Conservation (phyloP, 345 rosid species). For the Gossypium rotundifolium region DNA sequence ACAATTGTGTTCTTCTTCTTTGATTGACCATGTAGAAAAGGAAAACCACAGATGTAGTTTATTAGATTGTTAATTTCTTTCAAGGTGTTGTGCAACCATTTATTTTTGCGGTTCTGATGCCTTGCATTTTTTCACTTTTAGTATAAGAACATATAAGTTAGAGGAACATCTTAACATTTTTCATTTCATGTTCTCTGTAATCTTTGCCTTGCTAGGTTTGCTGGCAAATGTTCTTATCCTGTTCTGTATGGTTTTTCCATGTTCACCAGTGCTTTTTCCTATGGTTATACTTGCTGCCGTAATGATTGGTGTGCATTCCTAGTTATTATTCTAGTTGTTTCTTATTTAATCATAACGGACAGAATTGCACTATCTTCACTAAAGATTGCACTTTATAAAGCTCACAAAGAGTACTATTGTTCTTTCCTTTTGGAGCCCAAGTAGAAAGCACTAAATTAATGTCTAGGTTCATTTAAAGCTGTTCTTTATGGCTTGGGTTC, state of each 20-base stretch:
- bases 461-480: not conserved
- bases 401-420: not conserved
- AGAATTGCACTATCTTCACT: not conserved
- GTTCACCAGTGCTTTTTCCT: not conserved
- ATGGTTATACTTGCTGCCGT: not conserved
- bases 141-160: not conserved
- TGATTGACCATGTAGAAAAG: not conserved
- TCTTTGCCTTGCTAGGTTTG: no score
- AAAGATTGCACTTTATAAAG: not conserved
- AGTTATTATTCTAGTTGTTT: not conserved
- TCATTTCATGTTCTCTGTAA: not conserved
- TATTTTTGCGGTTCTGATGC: not conserved
- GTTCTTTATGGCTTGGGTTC: not conserved
- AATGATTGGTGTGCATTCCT: not conserved
- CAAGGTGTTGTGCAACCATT: not conserved
- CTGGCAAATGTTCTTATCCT: not conserved
- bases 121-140: not conserved
- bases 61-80: not conserved
- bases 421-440: conserved; percentile 1
- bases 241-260: not conserved
- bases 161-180: not conserved
- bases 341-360: not conserved
- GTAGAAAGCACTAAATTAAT: not conserved
- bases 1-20: not conserved
- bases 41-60: not conserved